Evolutionary conservation across 805 yeast genomes (phyloP).

Genomic region (Kodamaea neixiangensis): DNA sequence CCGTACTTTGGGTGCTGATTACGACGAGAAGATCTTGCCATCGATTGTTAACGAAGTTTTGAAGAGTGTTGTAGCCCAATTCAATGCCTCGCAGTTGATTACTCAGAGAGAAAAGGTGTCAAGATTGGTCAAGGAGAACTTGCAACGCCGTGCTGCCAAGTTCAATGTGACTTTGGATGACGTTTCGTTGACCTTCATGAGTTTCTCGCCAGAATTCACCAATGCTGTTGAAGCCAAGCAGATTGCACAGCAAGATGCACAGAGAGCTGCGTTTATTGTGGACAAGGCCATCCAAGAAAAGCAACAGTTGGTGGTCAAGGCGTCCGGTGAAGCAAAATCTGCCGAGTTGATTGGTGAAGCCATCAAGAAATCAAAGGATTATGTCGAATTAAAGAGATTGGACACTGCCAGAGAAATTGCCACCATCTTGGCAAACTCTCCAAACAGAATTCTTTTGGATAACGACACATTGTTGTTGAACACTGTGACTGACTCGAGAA

Average conservation of each 20-base stretch:
- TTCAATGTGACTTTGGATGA: constrained; percentile 90
- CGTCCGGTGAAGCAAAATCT: constrained; percentile 97
- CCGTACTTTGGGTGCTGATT: constrained; percentile 91
- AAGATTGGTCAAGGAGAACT: constrained; percentile 83
- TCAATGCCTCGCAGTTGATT: constrained; percentile 95
- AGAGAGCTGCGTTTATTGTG: constrained; percentile 94
- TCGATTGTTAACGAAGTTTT: constrained; percentile 97
- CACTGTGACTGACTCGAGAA: constrained; percentile 79
- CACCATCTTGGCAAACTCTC: constrained; percentile 75
- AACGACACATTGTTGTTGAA: constrained; percentile 89
- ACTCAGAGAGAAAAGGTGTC: constrained; percentile 99
- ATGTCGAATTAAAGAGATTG: constrained; percentile 93
- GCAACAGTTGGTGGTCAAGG: constrained; percentile 94
- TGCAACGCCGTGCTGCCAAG: constrained; percentile 86
- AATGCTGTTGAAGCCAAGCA: constrained; percentile 98
- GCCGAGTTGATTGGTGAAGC: constrained; percentile 99
- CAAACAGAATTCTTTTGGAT: constrained; percentile 88
- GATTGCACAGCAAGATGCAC: constrained; percentile 99
- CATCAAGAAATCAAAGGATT: constrained; percentile 92
- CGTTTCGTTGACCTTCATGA: constrained; percentile 95
- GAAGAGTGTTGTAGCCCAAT: constrained; percentile 96
- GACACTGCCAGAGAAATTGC: constrained; percentile 98
- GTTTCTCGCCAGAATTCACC: constrained; percentile 96
- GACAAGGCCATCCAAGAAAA: constrained; percentile 98
- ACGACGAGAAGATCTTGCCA: constrained; percentile 95